Evolutionary conservation across 1,139 yeast species (phyloP), one percentile per base, ranked within the genome.

Genomic region (Pichiaceae sp.): DNA sequence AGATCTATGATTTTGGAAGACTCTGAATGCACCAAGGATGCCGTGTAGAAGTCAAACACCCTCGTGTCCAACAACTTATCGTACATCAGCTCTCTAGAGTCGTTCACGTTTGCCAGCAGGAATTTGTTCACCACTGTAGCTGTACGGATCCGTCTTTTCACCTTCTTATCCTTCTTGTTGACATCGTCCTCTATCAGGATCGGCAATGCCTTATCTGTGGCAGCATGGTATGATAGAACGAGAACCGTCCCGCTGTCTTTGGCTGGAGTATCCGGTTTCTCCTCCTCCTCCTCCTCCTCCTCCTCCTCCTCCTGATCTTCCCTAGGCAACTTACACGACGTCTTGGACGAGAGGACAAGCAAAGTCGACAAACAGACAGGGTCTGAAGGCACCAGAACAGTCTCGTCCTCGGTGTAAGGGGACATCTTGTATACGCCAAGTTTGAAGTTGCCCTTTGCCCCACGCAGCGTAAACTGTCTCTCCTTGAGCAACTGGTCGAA

Each of bases 191-290:
- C 75, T 3, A 71, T 55, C 3, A 71, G 49, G 2, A 70, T 52
- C 1, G 77, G 77, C 17, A 71, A 51, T 30, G 61, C 59, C 30
- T 61, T 59, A 39, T 67, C 65, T 3, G 66, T 59, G 0, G 76
- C 56, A 7, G 70, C 64, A 38, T 60, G 58, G 38, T 60, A 57
- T 1, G 73, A 62, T 21, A 68, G 37, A 26, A 54, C 54, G 25
- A 66, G 45, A 3, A 68, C 49, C 6, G 53, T 51, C n/a, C n/a
- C n/a, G 40, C 57, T 54, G 3, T 34, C 34, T 5, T 11, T 29
- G n/a, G 28, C 17, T 15, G 28, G 14, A 14, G 6, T 14, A 15
- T 25, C 14, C 11, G 11, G 8, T 12, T 21, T 21, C n/a, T n/a
- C n/a, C 12, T 8, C 11, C 8, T 23, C 25, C 25, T 8, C 25